These are phyloP conservation scores for Penicillium olsonii DNA, from an alignment of 2,329 filamentous ascomycete species.

Conservation along the genomic window DNA sequence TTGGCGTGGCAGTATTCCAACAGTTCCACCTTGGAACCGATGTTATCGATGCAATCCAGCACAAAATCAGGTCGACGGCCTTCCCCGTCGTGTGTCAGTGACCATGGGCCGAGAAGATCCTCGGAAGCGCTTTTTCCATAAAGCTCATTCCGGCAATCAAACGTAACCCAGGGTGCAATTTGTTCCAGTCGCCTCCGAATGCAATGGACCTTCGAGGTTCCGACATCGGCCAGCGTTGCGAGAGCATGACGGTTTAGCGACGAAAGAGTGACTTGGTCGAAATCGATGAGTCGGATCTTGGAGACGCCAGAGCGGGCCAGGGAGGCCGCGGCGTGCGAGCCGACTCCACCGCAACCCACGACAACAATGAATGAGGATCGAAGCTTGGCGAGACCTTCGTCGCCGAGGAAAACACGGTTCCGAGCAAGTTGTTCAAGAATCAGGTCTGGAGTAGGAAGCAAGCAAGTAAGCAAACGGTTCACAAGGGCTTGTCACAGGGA, in stretches of 20 bases:
- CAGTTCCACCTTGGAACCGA: constrained; percentile 90
- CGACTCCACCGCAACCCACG: constrained; percentile 91
- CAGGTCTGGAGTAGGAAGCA: constrained; percentile 59
- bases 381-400: constrained; percentile 76
- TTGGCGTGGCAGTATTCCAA: constrained; percentile 83
- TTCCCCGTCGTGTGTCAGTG: constrained; percentile 45
- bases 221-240: constrained; percentile 90
- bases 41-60: constrained; percentile 98
- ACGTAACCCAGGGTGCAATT: constrained; percentile 87
- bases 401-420: constrained; percentile 85
- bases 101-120: constrained; percentile 68
- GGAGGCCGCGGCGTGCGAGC: constrained; percentile 84
- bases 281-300: constrained; percentile 87
- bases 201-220: constrained; percentile 86
- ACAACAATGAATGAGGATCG: constrained; percentile 82
- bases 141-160: constrained; percentile 82
- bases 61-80: constrained; percentile 73
- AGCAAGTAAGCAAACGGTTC: constrained; percentile 6
- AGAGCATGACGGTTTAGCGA: constrained; percentile 95
- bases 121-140: constrained; percentile 70
- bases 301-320: constrained; percentile 86
- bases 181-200: constrained; percentile 78
- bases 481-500: background rate
- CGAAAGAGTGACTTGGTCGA: constrained; percentile 94
- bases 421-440: constrained; percentile 93